Evolutionary conservation across 306 rosid species (phyloP), one percentile per base, ranked within the genome.

Genomic region (Casuarina glauca): DNA sequence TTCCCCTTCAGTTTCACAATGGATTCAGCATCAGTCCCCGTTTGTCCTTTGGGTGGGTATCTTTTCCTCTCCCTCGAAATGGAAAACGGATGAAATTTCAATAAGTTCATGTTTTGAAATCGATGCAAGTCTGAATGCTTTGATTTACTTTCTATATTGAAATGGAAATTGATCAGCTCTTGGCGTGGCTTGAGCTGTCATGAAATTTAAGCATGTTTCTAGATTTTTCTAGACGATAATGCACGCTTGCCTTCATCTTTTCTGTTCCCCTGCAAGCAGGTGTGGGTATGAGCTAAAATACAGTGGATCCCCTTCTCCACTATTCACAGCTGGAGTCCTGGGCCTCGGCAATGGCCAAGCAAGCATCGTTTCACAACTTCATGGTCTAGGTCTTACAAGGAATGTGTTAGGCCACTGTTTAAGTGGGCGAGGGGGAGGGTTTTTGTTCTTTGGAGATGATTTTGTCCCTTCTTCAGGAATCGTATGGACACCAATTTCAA

Each of bases 361-460:
- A 68, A 73, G 93, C 78, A 60, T 94, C 52, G 20, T 85, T 73
- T 77, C 95, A 4, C 98, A 94, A 77, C 86, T 94, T 38, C 16
- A 48, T n/a, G 60, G 61, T 46, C 44, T 43, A 11, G 91, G 93
- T 38, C 39, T 83, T 2, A 72, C 81, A 44, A 82, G 80, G 55
- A 89, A 86, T 50, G 84, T 92, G 10, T 79, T 88, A 1, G 97
- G 93, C 46, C 98, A 94, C 74, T 94, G 97, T 82, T 74, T 92
- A 8, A 86, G 92, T 50, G 73, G 80, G 3, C 50, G 42, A 75
- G 96, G 88, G 13, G 98, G 97, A 81, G 98, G 98, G 0, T 87
- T 50, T 78, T 79, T 94, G n/a, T 94, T 90, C 84, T 82, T 94
- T 7, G 97, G 97, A 48, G 87, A 88, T 61, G 79, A 68, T 54